Conservation (phyloP, 2,329 filamentous ascomycete genomes). For the Aspergillus neotritici region DNA sequence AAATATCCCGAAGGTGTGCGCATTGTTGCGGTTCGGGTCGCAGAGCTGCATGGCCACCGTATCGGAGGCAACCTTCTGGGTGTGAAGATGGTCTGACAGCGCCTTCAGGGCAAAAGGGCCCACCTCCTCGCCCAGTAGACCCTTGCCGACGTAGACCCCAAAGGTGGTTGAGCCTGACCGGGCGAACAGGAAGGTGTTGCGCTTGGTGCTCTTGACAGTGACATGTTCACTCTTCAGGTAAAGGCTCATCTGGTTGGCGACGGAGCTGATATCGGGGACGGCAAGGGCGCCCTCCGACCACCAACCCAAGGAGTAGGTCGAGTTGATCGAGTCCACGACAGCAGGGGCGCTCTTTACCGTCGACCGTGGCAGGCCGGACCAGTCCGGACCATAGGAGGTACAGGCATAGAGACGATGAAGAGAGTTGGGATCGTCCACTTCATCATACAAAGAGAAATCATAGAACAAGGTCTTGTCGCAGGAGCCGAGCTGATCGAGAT, state of each 20-base stretch:
- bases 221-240: slow-evolving; percentile 24
- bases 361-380: slow-evolving; percentile 4
- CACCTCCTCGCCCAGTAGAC: slow-evolving; percentile 16
- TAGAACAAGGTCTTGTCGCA: slow-evolving; percentile 32
- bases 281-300: slow-evolving; percentile 19
- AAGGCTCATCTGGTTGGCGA: slow-evolving; percentile 25
- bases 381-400: slow-evolving; percentile 22
- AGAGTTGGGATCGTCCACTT: slow-evolving; percentile 24
- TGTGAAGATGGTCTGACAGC: slow-evolving; percentile 22
- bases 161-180: slow-evolving; percentile 23
- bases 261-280: slow-evolving; percentile 15
- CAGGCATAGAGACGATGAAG: slow-evolving; percentile 31
- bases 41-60: slow-evolving; percentile 37
- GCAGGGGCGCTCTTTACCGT: slow-evolving; percentile 3
- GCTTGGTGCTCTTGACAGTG: slow-evolving; percentile 7
- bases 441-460: slow-evolving; percentile 32
- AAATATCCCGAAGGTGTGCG: slow-evolving; percentile 32
- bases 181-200: slow-evolving; percentile 22
- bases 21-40: slow-evolving; percentile 21
- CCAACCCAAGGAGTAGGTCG: slow-evolving; percentile 26
- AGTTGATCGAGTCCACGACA: slow-evolving; percentile 13
- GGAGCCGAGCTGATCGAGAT: slow-evolving; percentile 19
- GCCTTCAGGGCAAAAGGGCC: slow-evolving; percentile 22
- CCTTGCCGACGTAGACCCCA: slow-evolving; percentile 36
- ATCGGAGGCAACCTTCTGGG: slow-evolving; percentile 19